Evolutionary conservation across 2,329 filamentous ascomycete species (phyloP).

Genomic region (Thielaviopsis populi): DNA sequence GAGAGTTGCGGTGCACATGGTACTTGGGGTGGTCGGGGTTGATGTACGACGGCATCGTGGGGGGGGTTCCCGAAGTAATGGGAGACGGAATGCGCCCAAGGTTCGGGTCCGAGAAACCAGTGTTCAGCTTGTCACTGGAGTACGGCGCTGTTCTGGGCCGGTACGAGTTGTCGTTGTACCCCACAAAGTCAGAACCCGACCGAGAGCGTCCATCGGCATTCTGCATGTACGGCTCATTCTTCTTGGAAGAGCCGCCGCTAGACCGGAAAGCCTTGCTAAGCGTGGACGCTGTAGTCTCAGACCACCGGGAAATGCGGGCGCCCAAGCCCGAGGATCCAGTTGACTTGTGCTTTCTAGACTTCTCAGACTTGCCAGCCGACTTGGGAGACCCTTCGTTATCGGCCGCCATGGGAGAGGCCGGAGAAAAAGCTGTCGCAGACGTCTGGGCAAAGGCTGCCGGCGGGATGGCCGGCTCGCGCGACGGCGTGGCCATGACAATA

Average conservation of each 20-base stretch:
- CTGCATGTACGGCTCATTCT: conserved; percentile 34
- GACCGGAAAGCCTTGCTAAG: conserved; percentile 62
- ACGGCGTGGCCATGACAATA: conserved; percentile 9
- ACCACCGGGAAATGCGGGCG: conserved; percentile 93
- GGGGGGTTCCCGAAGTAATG: conserved; percentile 27
- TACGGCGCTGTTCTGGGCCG: conserved; percentile 39
- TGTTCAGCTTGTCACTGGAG: conserved; percentile 45
- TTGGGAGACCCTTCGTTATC: conserved; percentile 68
- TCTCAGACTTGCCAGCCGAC: conserved; percentile 39
- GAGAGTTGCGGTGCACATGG: conserved; percentile 63
- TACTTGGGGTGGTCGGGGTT: conserved; percentile 59
- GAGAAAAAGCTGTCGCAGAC: not conserved
- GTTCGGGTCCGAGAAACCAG: conserved; percentile 40
- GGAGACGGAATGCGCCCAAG: conserved; percentile 22
- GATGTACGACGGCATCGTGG: conserved; percentile 38
- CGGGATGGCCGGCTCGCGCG: conserved; percentile 11
- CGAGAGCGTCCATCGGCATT: conserved; percentile 40
- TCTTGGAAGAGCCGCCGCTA: conserved; percentile 39
- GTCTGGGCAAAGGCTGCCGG: conserved; percentile 2
- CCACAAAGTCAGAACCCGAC: conserved; percentile 59
- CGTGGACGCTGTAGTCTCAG: conserved; percentile 85
- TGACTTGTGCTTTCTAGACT: conserved; percentile 78
- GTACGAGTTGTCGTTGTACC: conserved; percentile 43
- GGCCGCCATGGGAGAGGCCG: conserved; percentile 23
- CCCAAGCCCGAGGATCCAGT: conserved; percentile 64